These are phyloP conservation scores for Polychytrium aggregatum DNA, from an alignment of 192 early-diverging fungal genomes.

Conservation along the genomic window DNA sequence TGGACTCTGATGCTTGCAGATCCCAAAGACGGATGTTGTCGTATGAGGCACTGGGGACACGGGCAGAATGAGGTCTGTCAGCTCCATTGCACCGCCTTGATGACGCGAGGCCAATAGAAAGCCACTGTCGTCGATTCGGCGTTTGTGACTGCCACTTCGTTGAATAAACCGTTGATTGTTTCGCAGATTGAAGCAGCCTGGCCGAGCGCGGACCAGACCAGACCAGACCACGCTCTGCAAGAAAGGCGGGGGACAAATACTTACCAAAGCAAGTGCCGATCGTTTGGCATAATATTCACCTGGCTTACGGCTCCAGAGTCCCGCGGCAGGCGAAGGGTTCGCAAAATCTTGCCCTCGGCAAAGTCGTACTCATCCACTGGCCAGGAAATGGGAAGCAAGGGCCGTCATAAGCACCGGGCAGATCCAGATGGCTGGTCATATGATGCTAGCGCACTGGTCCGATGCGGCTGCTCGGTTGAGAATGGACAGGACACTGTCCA, in stretches of 20 bases:
- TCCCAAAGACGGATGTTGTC: slow-evolving; percentile 95
- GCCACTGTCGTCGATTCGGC: too few species aligned
- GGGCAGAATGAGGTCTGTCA: slow-evolving; percentile 32
- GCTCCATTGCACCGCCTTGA: slow-evolving; percentile 58
- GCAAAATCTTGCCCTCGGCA: slow-evolving; percentile 45
- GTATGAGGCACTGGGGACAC: slow-evolving; percentile 56
- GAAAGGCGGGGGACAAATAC: slow-evolving; percentile 1
- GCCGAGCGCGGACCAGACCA: too few species aligned
- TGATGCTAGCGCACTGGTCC: slow-evolving; percentile 1
- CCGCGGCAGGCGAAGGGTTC: slow-evolving; percentile 68
- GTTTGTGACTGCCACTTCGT: slow-evolving; percentile 36
- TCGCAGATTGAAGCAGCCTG: too few species aligned
- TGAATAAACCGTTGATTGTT: neutral
- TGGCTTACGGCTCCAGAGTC: slow-evolving; percentile 81
- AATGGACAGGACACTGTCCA: too few species aligned
- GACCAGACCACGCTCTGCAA: neutral
- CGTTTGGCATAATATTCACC: slow-evolving; percentile 67
- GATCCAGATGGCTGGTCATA: neutral
- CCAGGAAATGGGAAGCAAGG: too few species aligned
- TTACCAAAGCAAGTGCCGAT: slow-evolving; percentile 73
- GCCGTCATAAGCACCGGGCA: slow-evolving; percentile 1
- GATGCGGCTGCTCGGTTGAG: too few species aligned
- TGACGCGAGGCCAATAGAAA: too few species aligned
- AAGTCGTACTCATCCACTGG: slow-evolving; percentile 88
- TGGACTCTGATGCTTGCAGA: slow-evolving; percentile 16